Evolutionary conservation across 768 basidiomycete species (phyloP), one percentile per base, ranked within the genome.

Genomic region (Lentinula sp.): DNA sequence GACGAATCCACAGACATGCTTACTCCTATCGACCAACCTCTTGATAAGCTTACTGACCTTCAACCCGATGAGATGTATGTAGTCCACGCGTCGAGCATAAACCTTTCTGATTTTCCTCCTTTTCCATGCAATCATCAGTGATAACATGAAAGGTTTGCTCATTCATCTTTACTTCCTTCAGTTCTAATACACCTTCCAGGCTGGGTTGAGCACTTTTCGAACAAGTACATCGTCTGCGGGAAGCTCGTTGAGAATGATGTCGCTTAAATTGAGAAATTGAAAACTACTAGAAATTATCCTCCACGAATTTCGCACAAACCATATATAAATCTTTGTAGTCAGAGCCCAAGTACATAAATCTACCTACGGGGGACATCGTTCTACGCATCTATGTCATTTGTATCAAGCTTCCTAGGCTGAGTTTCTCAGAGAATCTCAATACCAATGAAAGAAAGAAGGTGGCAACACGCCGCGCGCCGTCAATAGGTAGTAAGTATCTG

Each of bases 191-290:
- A 42, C 59, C 59, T 59, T 53, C 28, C 67, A 91, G 90, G 92
- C 23, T 98, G 95, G 95, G 88, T 93, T 63, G 91, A 94, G 23
- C 95, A 96, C 71, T 97, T 98, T 74, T 82, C 86, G 43, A 87
- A 85, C 80, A 97, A 96, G 71, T 96, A 97, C 70, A 92, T 93
- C 68, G 73, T 93, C 53, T 94, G 93, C 68, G 95, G 95, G 46
- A 88, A 84, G 68, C 81, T 98, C 28, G 89, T 95, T 57, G 89
- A 95, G 75, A 92, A 91, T 68, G 84, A 84, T 65, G 83, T 79
- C 53, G 66, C 76, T 66, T 81, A 74, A 68, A 51, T 23, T 16
- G 15, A 18, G 8, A 28, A 10, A 34, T 37, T 51, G 58, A n/a
- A 46, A 66, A 50, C 61, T 28, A 28, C 28, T 28, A 28, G 28